Base-by-base conservation (phyloP, 1,139 yeast genomes). In the Martiniozyma asiatica region DNA sequence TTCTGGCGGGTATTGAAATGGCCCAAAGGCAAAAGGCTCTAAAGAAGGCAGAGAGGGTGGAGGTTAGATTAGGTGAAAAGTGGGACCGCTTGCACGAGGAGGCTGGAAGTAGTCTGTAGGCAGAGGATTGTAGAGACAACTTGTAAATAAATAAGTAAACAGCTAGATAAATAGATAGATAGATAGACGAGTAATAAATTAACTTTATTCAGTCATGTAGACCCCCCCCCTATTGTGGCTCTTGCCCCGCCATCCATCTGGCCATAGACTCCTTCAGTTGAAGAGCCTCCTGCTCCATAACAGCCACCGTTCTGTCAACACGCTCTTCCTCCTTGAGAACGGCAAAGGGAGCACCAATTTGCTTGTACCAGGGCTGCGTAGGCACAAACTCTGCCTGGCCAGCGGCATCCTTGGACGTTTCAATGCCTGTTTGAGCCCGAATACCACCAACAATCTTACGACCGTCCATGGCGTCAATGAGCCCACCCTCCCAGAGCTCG, bases 271-370 rank as follows among this genome's bases (percentile, higher is more conserved):
- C n/a, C n/a, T n/a, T n/a, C n/a, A n/a, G n/a, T n/a, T n/a, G n/a
- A n/a, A n/a, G n/a, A 5, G 92, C 81, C 48, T 82, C 95, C 23
- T 53, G 41, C 18, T 52, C 61, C 95, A 85, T 81, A 3, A 51
- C 75, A 24, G 68, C 75, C 34, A 45, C 51, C 0, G 73, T 45
- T 35, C 95, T 58, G 3, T 70, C 67, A 9, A 39, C 40, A 29
- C 93, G 54, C 10, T 55, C 61, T 6, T 62, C 67, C 29, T 68
- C 72, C 8, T 57, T 58, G 16, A 60, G 58, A 18, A 61, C 50
- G n/a, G 51, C 50, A 40, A 58, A 49, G 27, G 49, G 41, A 52
- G 24, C 44, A 39, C 22, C 36, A 51, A 39, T 44, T 48, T 38
- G 32, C 20, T 30, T 29, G 34, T 35, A 38, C 42, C 42, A 38